Evolutionary conservation across 768 basidiomycete genomes (phyloP).

Genomic region (Termitomyces sp.): DNA sequence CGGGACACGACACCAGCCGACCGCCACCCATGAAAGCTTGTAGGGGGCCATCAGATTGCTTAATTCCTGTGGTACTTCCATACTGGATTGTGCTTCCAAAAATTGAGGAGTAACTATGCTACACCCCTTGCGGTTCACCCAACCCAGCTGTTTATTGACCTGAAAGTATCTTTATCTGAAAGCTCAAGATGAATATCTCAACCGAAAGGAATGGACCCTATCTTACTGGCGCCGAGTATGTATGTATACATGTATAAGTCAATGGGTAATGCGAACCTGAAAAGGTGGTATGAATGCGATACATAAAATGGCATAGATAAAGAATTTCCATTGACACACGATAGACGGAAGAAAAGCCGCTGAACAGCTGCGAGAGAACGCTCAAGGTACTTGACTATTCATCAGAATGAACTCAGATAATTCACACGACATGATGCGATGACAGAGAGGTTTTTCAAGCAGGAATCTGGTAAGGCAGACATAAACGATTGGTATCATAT

Average conservation of each 20-base stretch:
- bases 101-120: background rate
- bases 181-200: background rate
- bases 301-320: background rate
- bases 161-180: background rate
- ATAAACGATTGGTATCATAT: background rate
- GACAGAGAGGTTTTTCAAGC: background rate
- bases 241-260: background rate
- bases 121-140: background rate
- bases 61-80: background rate
- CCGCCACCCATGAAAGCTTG: background rate
- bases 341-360: background rate
- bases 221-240: background rate
- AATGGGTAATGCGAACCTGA: background rate
- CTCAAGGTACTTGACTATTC: background rate
- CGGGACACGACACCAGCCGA: background rate
- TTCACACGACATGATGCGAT: background rate
- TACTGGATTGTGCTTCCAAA: background rate
- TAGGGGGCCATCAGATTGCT: background rate
- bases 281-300: background rate
- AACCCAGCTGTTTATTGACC: background rate
- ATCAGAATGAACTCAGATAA: background rate
- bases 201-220: background rate
- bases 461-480: background rate
- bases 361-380: background rate
- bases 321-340: too few species aligned